Percentiles rank a stretch among this genome's conserved stretches.
Conservation (phyloP, 345 rosid genomes). For the Sisymbrium irio region DNA sequence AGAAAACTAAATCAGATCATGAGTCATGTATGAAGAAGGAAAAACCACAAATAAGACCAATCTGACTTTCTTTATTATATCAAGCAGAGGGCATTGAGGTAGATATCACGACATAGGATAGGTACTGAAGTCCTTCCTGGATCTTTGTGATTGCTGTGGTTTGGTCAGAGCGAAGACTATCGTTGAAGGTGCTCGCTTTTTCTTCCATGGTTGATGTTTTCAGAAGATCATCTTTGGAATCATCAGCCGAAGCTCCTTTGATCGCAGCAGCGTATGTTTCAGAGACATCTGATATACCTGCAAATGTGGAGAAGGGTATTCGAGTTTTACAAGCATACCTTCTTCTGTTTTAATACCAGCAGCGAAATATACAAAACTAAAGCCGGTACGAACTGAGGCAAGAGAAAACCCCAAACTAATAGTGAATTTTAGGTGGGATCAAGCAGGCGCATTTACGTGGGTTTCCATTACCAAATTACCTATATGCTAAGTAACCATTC, state of each 20-base stretch:
- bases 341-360: neutral
- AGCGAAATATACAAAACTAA: neutral
- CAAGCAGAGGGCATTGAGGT: constrained; percentile 68
- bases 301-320: neutral
- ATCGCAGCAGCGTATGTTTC: constrained; percentile 75
- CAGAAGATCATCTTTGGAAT: constrained; percentile 42
- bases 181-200: constrained; percentile 59
- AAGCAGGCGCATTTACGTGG: neutral
- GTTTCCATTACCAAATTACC: neutral
- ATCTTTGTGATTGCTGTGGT: constrained; percentile 62
- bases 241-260: constrained; percentile 50
- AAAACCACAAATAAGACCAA: constrained; percentile 6
- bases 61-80: constrained; percentile 20
- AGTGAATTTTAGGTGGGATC: neutral
- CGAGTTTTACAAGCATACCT: neutral
- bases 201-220: constrained; percentile 52
- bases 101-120: constrained; percentile 64
- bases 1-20: neutral
- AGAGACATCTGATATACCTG: constrained; percentile 89
- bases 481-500: neutral
- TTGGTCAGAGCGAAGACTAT: constrained; percentile 55
- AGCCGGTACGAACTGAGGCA: neutral
- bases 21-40: neutral
- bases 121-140: constrained; percentile 75
- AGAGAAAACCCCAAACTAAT: neutral